Base-by-base conservation (phyloP, 1,284 basidiomycete genomes). In the Coniferiporia weirii region DNA sequence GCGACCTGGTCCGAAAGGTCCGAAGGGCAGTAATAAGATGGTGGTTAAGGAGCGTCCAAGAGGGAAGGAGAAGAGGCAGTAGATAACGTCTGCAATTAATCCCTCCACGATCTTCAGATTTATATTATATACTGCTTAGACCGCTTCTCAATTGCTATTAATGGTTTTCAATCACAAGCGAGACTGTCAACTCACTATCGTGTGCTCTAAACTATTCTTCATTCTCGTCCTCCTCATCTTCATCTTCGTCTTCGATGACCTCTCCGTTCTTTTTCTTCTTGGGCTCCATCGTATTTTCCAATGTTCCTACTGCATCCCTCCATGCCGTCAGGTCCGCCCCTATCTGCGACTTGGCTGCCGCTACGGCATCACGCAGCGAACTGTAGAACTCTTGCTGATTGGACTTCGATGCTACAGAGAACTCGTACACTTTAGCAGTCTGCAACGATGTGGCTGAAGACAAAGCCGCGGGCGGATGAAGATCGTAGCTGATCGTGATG, bases 21-120 rank as follows among this genome's bases (percentile, higher is more conserved):
- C 89, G 57, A 91, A 89, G 79, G 86, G 89, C 71, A 93, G 93
- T 67, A 99, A 99, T 82, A 95, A 93, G 82, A 85, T 93, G 86
- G 95, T 98, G 55, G 76, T 98, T 66, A 85, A 85, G 62, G 91
- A 95, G 73, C 80, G 94, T 49, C 94, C 94, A 34, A 79, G 94
- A 65, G 91, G 93, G 54, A 87, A 86, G 71, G 89, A 92, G 69
- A 91, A 87, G 73, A 65, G 71, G 52, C 7, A 17, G 15, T 63
- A 46, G 34, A 36, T 20, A 46, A 3, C 12, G 3, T 20, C 15
- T 19, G 8, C 44, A 46, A 19, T 40, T 46, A 46, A 46, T 15
- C 17, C 17, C 17, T 2, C 44, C 9, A n/a, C 44, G 8, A 46
- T 46, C 22, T 48, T 43, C 46, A 40, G 19, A 20, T 15, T 35